Evolutionary conservation across 2,329 filamentous ascomycete species (phyloP).

Genomic region (Phyllosticta ampelicida): DNA sequence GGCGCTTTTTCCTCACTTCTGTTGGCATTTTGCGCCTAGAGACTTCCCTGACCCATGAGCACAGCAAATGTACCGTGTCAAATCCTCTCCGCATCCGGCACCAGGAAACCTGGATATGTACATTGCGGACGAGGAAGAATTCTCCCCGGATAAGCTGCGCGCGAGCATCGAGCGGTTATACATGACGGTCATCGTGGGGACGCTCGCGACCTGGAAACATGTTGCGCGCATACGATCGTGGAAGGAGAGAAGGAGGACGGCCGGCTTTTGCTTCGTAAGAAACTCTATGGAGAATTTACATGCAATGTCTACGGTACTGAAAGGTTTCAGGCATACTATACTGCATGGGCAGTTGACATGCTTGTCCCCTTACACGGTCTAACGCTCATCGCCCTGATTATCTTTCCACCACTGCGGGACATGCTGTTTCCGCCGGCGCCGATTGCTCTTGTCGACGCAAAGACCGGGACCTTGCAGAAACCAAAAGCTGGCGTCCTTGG

Average conservation of each 20-base stretch:
- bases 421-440: conserved; percentile 69
- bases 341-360: conserved; percentile 65
- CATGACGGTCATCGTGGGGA: conserved; percentile 60
- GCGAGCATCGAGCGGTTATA: conserved; percentile 71
- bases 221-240: conserved; percentile 67
- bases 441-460: conserved; percentile 57
- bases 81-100: conserved; percentile 48
- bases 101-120: conserved; percentile 68
- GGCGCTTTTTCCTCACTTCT: too few relatives aligned
- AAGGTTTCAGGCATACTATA: conserved; percentile 36
- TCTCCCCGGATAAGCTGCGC: conserved; percentile 72
- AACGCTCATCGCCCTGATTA: conserved; percentile 54
- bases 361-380: conserved; percentile 50
- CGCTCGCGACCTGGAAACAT: conserved; percentile 61
- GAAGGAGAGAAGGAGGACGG: conserved; percentile 60
- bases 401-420: conserved; percentile 50
- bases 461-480: conserved; percentile 65
- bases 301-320: neutral
- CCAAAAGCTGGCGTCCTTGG: conserved; percentile 66
- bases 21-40: neutral
- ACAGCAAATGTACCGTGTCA: conserved; percentile 58
- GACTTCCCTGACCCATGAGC: neutral
- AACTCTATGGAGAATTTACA: neutral
- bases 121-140: conserved; percentile 71
- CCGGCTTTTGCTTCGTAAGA: conserved; percentile 49